Base-by-base conservation (phyloP, 2,329 filamentous ascomycete genomes). In the Aaosphaeria pasadenensis region DNA sequence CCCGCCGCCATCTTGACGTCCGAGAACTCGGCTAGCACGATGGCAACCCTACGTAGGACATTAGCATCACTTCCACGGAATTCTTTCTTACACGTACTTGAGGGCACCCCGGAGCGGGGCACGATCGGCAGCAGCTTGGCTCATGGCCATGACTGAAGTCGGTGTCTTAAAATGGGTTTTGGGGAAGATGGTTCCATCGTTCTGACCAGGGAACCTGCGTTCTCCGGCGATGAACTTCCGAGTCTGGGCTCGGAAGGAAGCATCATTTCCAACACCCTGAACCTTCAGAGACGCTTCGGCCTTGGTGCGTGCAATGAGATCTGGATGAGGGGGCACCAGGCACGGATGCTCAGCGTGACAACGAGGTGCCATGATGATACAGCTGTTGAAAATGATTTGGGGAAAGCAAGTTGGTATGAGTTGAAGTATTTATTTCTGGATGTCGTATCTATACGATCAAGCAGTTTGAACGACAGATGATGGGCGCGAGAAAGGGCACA, bases 181-280 rank as follows among this genome's bases (percentile, higher is more conserved):
- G 1, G 60, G 52, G 33, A 61, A 61, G 29, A 61, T 59, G 7
- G 50, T 55, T 6, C 58, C 60, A 54, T 63, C 57, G 39, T 61
- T 57, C 38, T 57, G 35, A 17, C 58, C 55, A 4, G 52, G 51
- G 6, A 59, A 40, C 7, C 38, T 46, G 11, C 36, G 29, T 7
- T 50, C 45, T 6, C 33, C 48, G 13, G 44, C 44, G 29, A 30
- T 31, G 33, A 51, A 45, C 7, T 30, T 32, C 4, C 40, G 43
- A 4, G 41, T 30, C 4, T 17, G 13, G 7, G 42, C 31, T 11
- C 42, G 44, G 17, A 45, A 17, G 5, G 13, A 11, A 2, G 9
- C 29, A 17, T 43, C 33, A 13, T 46, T 44, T 1, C 35, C 33
- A 36, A 40, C 40, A 9, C 40, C 47, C 43, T 54, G 44, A 5